These are phyloP conservation scores for Mycena belliarum DNA, from an alignment of 768 basidiomycete species.

Conservation along the genomic window DNA sequence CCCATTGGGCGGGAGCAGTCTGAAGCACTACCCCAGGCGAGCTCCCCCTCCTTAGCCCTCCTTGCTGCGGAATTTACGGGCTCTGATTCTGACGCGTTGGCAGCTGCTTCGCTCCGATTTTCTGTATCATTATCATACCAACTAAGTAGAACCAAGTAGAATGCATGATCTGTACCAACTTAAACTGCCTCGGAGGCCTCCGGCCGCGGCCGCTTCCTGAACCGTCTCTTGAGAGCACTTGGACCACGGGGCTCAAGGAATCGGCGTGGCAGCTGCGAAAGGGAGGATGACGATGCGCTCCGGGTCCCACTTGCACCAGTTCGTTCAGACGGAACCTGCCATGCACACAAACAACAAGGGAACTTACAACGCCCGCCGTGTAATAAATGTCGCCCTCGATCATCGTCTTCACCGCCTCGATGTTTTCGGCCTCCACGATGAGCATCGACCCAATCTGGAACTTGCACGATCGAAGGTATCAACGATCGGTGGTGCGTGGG, in stretches of 20 bases:
- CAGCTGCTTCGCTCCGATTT: slow-evolving; percentile 8
- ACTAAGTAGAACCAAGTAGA: neutral
- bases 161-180: neutral
- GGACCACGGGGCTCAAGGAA: no score
- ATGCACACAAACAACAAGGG: no score
- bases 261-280: slow-evolving; percentile 14
- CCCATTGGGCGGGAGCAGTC: slow-evolving; percentile 55
- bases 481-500: neutral
- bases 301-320: slow-evolving; percentile 17
- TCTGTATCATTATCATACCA: neutral
- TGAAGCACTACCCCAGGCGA: slow-evolving; percentile 54
- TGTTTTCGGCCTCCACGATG: slow-evolving; percentile 40
- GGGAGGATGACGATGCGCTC: slow-evolving; percentile 21
- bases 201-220: no score
- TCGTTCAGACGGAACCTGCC: no score
- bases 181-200: no score
- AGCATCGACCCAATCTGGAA: slow-evolving; percentile 40
- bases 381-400: slow-evolving; percentile 23
- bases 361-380: slow-evolving; percentile 22
- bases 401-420: slow-evolving; percentile 31
- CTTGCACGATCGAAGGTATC: neutral
- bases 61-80: no score
- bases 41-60: no score
- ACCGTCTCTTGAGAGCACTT: no score
- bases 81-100: no score